Evolutionary conservation across 139 green algal genomes (phyloP), one percentile per base, ranked within the genome.

Genomic region (Chlamydomonas schloesseri): DNA sequence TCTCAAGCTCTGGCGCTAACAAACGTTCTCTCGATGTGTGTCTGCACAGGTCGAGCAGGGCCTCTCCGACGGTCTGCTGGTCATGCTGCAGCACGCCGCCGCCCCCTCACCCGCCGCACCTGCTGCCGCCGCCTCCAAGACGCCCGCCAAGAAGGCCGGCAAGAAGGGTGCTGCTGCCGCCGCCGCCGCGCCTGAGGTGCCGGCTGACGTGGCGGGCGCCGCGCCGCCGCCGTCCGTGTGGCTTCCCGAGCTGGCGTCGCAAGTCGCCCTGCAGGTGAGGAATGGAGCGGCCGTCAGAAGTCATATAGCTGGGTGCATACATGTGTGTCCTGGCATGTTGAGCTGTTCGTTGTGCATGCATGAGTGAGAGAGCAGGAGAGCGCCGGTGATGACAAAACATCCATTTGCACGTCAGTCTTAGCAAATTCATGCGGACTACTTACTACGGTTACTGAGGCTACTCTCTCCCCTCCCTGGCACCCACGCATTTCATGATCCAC

Each of bases 321-420:
- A 23, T 46, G 34, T 37, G 73, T 0, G 28, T 31, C 24, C 26
- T 68, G 60, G 55, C 55, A 31, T 68, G 14, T 65, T 29, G 4
- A 65, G 20, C 21, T 8, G 26, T 28, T 64, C 6, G 72, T 21
- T 73, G 67, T 50, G 42, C 42, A 50, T 50, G 42, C 42, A 50
- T 8, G 20, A 73, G 60, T 21, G 14, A 4, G 31, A 23, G 28
- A 60, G 47, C 36, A 26, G 67, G 68, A 80, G 84, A 87, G 5
- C 42, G 42, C 89, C 87, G 53, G 57, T 93, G 92, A 95, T 78
- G 90, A 96, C n/a, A 69, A 29, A 77, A 33, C 89, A 71, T 73
- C 23, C 33, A 64, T 74, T 95, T 96, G 93, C 93, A 96, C 93
- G 93, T 95, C 93, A 96, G 92, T 89, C 93, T 92, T 88, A 95